Base-by-base conservation (phyloP, 805 yeast species). In the Cyberlindnera lachancei region DNA sequence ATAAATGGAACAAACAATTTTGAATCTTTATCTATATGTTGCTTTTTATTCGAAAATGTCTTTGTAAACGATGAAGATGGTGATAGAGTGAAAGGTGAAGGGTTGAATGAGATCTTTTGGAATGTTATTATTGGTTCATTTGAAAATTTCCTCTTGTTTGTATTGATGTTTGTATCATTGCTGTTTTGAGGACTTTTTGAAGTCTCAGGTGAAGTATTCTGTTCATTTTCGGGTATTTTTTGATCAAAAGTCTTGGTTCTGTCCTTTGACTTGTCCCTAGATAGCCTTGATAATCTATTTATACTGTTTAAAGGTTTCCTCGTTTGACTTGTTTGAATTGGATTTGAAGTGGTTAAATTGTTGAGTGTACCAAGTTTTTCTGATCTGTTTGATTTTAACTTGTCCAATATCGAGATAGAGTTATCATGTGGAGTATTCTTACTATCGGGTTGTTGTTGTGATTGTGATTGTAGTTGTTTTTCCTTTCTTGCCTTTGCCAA, bases 1-100 rank as follows among this genome's bases (percentile, higher is more conserved):
- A 62, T 62, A 31, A 40, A 53, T 39, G 59, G 49, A 11, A 58
- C 35, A 31, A 46, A 53, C 12, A 61, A 30, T 7, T 28, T 33
- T 12, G 25, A 22, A 12, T 48, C 44, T n/a, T 46, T 37, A 31
- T 50, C 54, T 36, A 30, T 35, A 40, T 36, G 39, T 30, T 49
- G 49, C 33, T 52, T 50, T 37, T 50, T 45, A 12, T 15, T 15
- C 9, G 35, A 29, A 30, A 36, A 34, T 6, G 29, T 23, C 9
- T 23, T 8, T 7, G 44, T 29, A 29, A 34, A 34, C 5, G 28
- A 19, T 5, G 27, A 13, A 6, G 7, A 13, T 15, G 38, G 30
- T 4, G 31, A 25, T 7, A 21, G 15, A 6, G 18, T 7, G 15
- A 34, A 25, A 6, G 31, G 31, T 11, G 26, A 10, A 19, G 32